These are phyloP conservation scores for Dipteronia sinensis DNA, from an alignment of 345 rosid genomes.

Conservation along the genomic window DNA sequence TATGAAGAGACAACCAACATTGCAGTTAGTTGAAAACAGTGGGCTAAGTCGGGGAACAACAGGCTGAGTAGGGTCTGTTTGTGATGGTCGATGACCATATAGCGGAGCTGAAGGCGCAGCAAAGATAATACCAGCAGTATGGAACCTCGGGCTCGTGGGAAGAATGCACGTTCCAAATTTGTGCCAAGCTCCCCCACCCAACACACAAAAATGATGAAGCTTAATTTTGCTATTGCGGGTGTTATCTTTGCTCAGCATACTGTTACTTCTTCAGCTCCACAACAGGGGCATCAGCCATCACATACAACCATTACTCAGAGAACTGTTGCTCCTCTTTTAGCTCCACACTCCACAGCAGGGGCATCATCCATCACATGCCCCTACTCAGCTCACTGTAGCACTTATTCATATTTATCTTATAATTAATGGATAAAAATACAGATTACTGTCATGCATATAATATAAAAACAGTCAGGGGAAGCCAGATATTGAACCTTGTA, in stretches of 20 bases:
- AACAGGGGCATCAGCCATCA: neutral
- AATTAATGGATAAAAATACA: neutral
- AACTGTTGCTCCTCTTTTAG: neutral
- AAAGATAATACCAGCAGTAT: too few species aligned
- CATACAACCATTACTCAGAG: neutral
- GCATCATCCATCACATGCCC: neutral
- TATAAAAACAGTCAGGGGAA: neutral
- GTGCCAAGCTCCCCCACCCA: neutral
- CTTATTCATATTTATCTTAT: neutral
- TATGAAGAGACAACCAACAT: constrained; percentile 3
- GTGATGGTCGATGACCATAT: neutral
- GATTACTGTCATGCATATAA: neutral
- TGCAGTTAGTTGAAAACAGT: neutral
- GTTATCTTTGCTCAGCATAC: neutral
- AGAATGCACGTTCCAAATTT: neutral
- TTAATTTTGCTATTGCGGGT: neutral
- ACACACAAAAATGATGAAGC: neutral
- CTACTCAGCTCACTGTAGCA: neutral
- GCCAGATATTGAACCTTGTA: constrained; percentile 56
- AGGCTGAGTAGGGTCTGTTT: neutral
- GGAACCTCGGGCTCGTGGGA: neutral
- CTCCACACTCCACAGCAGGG: neutral
- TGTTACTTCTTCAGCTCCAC: neutral
- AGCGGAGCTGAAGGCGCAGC: neutral
- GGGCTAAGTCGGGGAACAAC: neutral